phyloP scores from a whole-genome alignment of 371 early-diverging fungal species.

The Smittium mucronatum region DNA sequence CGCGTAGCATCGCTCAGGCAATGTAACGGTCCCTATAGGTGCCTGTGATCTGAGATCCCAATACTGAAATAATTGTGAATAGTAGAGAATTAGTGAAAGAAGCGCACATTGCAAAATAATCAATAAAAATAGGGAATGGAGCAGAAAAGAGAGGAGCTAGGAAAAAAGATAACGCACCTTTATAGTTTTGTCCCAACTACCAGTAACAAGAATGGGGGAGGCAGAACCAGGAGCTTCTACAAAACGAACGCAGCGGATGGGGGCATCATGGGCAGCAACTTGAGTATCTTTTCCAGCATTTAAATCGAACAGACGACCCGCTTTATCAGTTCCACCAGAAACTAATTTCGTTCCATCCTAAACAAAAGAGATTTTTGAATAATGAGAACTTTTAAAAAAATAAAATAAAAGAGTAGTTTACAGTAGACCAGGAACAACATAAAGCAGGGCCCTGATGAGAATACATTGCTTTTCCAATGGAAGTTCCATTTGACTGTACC shows the following conservation, averaged over 20 bases:
- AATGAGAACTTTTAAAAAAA: constrained; percentile 4
- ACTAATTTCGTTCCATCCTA: constrained; percentile 78
- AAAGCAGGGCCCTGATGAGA: constrained; percentile 75
- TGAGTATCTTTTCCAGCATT: constrained; percentile 59
- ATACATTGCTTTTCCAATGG: constrained; percentile 63
- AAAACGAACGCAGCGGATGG: constrained; percentile 60
- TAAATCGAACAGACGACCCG: constrained; percentile 64
- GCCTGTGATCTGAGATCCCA: constrained; percentile 77
- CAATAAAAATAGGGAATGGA: background rate
- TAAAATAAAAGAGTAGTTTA: constrained; percentile 22
- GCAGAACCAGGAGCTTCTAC: constrained; percentile 41
- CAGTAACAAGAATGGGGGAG: constrained; percentile 63
- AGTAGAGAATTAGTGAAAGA: background rate
- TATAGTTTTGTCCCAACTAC: constrained; percentile 94
- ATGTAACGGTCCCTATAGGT: constrained; percentile 53
- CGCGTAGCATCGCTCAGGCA: constrained; percentile 76
- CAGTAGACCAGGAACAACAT: constrained; percentile 76
- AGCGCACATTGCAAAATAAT: no score
- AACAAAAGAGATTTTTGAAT: background rate
- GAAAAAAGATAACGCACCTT: constrained; percentile 21
- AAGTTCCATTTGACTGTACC: constrained; percentile 54
- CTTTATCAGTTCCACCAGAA: constrained; percentile 79
- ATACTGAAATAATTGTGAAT: constrained; percentile 33
- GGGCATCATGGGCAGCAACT: constrained; percentile 69
- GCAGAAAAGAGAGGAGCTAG: background rate